Evolutionary conservation across 257 asterid genomes (phyloP), one percentile per base, ranked within the genome.

Genomic region (Petunia axillaris): DNA sequence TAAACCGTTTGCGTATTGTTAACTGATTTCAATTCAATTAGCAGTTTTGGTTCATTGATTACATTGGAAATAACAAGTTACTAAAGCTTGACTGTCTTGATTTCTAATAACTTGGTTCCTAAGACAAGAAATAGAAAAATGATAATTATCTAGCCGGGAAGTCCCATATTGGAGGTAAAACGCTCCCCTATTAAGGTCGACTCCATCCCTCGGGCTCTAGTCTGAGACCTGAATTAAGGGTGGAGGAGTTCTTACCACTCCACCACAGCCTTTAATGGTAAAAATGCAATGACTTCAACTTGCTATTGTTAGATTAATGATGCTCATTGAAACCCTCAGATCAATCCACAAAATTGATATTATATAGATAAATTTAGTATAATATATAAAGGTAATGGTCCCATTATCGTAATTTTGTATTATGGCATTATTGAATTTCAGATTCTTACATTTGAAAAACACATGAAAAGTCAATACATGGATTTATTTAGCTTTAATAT

Each of bases 401-500:
- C 59, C 43, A 70, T 44, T 4, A 41, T 9, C 41, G 8, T 39
- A 44, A 10, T 64, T 37, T 39, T 13, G 40, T 68, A 66, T 15
- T 68, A 1, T 6, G 15, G 7, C 43, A 68, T 46, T 25, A 53
- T 16, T 43, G 55, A 68, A n/a, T 37, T 68, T 68, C 55, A 44
- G 16, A 67, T 43, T 15, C 13, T 43, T 5, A 67, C 43, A 38
- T 67, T 43, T 43, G 10, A 43, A 67, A 68, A 68, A 55, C 57
- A 68, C 76, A 68, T 43, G 76, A 43, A 68, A n/a, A 68, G 76
- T 44, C 16, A 44, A n/a, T 70, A 70, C 13, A 16, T 44, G 41
- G 41, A 70, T 70, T 70, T 46, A 70, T 46, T 70, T 70, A 70
- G 77, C 41, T 70, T 46, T 68, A 15, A 70, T 70, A 11, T 46